Conservation (phyloP, 306 rosid genomes). For the Bauhinia variegata region DNA sequence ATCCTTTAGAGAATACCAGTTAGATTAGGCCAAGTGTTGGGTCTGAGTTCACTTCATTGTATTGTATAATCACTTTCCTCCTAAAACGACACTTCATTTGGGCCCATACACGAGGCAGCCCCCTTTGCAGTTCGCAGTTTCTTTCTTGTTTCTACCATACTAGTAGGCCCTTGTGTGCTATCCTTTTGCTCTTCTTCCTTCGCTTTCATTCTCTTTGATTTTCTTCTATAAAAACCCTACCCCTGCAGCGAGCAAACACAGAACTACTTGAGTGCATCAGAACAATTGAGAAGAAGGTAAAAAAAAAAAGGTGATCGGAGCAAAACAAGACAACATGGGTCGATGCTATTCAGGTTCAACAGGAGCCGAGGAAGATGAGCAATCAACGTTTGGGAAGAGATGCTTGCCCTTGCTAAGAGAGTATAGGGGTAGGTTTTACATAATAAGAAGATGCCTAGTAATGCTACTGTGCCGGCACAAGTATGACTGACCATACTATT, state of each 20-base stretch:
- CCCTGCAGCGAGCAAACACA: not conserved
- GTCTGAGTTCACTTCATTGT: not conserved
- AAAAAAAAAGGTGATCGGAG: too few species aligned
- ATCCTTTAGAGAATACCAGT: not conserved
- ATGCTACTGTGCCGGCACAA: slow-evolving; percentile 48
- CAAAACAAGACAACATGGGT: slow-evolving; percentile 20
- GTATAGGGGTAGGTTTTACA: slow-evolving; percentile 49
- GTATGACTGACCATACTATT: slow-evolving; percentile 21
- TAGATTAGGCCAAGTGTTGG: slow-evolving; percentile 23
- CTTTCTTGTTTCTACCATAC: too few species aligned
- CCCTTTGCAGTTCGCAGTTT: too few species aligned
- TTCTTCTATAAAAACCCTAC: too few species aligned
- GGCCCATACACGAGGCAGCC: not conserved
- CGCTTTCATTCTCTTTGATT: too few species aligned
- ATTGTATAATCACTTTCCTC: too few species aligned
- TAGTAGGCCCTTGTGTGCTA: too few species aligned
- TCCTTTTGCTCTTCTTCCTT: too few species aligned
- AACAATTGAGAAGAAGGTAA: too few species aligned
- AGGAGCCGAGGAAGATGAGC: not conserved
- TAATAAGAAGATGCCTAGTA: slow-evolving; percentile 39
- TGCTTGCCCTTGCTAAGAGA: slow-evolving; percentile 17
- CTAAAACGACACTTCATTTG: not conserved
- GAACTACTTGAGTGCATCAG: too few species aligned
- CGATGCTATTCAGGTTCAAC: not conserved
- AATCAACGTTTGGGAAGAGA: slow-evolving; percentile 35